phyloP scores from a whole-genome alignment of 345 rosid genomes.

The Psidium guajava region DNA sequence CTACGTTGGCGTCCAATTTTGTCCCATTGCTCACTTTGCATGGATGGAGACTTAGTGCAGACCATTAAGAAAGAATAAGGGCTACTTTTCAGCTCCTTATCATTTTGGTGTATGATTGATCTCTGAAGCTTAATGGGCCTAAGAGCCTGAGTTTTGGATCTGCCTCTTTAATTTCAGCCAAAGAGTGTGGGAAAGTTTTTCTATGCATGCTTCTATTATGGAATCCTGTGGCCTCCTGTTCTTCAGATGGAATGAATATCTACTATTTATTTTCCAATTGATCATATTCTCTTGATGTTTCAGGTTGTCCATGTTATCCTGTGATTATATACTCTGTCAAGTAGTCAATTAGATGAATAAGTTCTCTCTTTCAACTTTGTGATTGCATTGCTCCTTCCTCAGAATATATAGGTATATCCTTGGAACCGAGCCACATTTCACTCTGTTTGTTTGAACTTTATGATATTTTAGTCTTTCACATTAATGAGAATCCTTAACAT shows the following conservation, averaged over 20 bases:
- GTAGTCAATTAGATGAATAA: neutral
- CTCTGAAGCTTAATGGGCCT: neutral
- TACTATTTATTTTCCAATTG: neutral
- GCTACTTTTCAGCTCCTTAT: neutral
- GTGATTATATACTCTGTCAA: neutral
- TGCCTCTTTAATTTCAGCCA: neutral
- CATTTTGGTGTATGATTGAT: neutral
- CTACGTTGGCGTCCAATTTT: neutral
- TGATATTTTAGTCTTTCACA: neutral
- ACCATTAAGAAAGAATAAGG: neutral
- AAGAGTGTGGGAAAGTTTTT: neutral
- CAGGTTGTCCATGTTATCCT: neutral
- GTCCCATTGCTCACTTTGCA: neutral
- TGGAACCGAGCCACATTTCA: neutral
- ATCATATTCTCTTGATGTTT: neutral
- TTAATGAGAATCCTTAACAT: neutral
- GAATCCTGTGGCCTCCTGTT: neutral
- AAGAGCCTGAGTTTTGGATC: neutral
- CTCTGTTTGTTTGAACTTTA: neutral
- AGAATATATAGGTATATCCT: neutral
- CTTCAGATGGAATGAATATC: neutral
- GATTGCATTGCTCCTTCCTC: neutral
- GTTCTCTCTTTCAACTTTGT: neutral
- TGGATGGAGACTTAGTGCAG: neutral
- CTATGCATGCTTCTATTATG: neutral